A percentile compares a stretch with the other conserved stretches of the same genome.
phyloP scores from a whole-genome alignment of 495 filamentous ascomycete genomes.

The Hypoxylon lenormandii region DNA sequence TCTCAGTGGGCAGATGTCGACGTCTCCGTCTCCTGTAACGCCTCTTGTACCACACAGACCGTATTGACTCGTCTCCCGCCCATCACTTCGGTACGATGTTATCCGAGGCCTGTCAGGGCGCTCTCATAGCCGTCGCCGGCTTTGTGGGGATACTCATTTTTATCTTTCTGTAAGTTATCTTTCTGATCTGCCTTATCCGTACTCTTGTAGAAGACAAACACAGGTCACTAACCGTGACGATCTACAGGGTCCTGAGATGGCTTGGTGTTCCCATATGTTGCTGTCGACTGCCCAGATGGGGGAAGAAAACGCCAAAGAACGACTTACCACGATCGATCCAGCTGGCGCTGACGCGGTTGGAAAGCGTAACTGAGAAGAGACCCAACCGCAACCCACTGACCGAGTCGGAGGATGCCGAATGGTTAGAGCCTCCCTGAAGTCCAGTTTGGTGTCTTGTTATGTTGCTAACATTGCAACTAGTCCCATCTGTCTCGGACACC shows the following conservation, averaged over 20 bases:
- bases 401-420: slow-evolving; percentile 30
- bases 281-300: not conserved
- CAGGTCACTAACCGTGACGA: slow-evolving; percentile 9
- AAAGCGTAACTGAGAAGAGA: slow-evolving; percentile 31
- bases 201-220: not conserved
- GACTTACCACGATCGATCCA: slow-evolving; percentile 26
- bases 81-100: no score
- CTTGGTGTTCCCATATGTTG: not conserved
- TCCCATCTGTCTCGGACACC: slow-evolving; percentile 34
- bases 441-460: not conserved
- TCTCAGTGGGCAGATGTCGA: slow-evolving; percentile 17
- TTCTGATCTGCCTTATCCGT: not conserved
- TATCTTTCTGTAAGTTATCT: slow-evolving; percentile 32
- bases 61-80: not conserved
- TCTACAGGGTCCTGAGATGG: slow-evolving; percentile 22
- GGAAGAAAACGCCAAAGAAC: slow-evolving; percentile 16
- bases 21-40: slow-evolving; percentile 9
- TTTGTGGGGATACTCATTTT: slow-evolving; percentile 16
- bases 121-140: slow-evolving; percentile 12
- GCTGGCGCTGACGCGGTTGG: slow-evolving; percentile 33
- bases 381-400: slow-evolving; percentile 15
- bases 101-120: slow-evolving; percentile 16
- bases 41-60: slow-evolving; percentile 1
- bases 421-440: slow-evolving; percentile 13
- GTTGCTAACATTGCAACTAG: slow-evolving; percentile 14